phyloP scores from a whole-genome alignment of 2,329 filamentous ascomycete genomes.

The Ophiocordyceps sinensis region DNA sequence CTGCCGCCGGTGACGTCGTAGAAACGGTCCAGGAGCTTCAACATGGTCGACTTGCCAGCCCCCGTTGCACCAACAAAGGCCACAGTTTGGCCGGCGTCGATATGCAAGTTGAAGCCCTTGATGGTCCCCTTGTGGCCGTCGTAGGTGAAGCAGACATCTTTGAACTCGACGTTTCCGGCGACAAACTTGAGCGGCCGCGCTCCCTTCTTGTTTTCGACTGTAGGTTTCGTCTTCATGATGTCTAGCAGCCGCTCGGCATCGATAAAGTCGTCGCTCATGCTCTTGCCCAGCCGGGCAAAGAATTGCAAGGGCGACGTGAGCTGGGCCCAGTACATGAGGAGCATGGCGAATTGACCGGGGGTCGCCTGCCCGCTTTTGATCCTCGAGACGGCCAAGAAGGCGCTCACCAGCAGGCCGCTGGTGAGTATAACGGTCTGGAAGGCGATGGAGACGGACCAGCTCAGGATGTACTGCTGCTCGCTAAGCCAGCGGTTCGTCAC shows the following conservation, averaged over 20 bases:
- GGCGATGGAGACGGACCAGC: constrained; percentile 36
- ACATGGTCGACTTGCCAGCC: constrained; percentile 42
- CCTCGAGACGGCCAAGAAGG: constrained; percentile 47
- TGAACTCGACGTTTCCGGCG: constrained; percentile 40
- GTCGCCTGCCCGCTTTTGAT: constrained; percentile 46
- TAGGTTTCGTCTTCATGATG: constrained; percentile 43
- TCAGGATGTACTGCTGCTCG: constrained; percentile 22
- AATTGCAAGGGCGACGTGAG: constrained; percentile 57
- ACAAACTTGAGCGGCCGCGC: constrained; percentile 34
- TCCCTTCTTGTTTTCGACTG: constrained; percentile 34
- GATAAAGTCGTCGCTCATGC: constrained; percentile 40
- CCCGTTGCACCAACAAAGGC: constrained; percentile 48
- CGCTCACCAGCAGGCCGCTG: constrained; percentile 51
- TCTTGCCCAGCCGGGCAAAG: constrained; percentile 44
- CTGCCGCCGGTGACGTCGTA: constrained; percentile 40
- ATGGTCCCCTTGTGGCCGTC: constrained; percentile 44
- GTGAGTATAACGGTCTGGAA: constrained; percentile 51
- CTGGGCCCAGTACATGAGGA: constrained; percentile 62
- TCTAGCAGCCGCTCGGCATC: constrained; percentile 43
- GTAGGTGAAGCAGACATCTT: constrained; percentile 42
- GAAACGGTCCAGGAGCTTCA: constrained; percentile 44
- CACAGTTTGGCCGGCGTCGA: constrained; percentile 36
- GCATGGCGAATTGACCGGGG: constrained; percentile 54
- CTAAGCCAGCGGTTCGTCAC: constrained; percentile 25
- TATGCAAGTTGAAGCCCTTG: constrained; percentile 35